Evolutionary conservation across 306 rosid genomes (phyloP).

Genomic region (Geum urbanum): DNA sequence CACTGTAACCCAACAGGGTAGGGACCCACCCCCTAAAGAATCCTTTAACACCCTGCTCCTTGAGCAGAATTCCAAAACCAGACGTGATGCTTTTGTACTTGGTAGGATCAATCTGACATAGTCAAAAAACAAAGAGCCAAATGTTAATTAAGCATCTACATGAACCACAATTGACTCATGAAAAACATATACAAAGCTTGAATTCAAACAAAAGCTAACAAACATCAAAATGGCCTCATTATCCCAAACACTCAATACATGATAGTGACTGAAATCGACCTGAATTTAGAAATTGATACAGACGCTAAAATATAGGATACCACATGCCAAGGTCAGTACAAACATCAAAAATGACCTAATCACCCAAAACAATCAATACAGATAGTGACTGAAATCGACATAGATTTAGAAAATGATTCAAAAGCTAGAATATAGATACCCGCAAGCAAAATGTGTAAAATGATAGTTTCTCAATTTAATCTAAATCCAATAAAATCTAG

Average conservation of each 20-base stretch:
- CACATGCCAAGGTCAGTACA: too few relatives aligned
- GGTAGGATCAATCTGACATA: slow-evolving; percentile 75
- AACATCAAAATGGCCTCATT: background rate
- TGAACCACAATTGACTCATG: background rate
- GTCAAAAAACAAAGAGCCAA: background rate
- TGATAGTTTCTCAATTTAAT: background rate
- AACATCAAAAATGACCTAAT: too few relatives aligned
- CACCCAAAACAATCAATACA: too few relatives aligned
- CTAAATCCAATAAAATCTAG: background rate
- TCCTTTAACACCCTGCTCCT: slow-evolving; percentile 90
- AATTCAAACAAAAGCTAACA: background rate
- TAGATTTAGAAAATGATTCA: too few relatives aligned
- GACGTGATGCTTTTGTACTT: slow-evolving; percentile 84
- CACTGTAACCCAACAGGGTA: slow-evolving; percentile 93
- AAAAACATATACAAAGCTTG: background rate
- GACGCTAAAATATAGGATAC: background rate
- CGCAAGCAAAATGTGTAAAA: background rate
- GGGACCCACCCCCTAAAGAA: slow-evolving; percentile 99
- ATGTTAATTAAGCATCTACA: background rate
- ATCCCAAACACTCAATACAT: background rate
- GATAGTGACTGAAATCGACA: too few relatives aligned
- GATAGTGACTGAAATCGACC: background rate
- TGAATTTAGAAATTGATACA: background rate
- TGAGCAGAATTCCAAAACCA: slow-evolving; percentile 82
- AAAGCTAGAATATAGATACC: too few relatives aligned